Evolutionary conservation across 441 rosid genomes (phyloP), one percentile per base, ranked within the genome.

Genomic region (Theobroma grandiflorum): DNA sequence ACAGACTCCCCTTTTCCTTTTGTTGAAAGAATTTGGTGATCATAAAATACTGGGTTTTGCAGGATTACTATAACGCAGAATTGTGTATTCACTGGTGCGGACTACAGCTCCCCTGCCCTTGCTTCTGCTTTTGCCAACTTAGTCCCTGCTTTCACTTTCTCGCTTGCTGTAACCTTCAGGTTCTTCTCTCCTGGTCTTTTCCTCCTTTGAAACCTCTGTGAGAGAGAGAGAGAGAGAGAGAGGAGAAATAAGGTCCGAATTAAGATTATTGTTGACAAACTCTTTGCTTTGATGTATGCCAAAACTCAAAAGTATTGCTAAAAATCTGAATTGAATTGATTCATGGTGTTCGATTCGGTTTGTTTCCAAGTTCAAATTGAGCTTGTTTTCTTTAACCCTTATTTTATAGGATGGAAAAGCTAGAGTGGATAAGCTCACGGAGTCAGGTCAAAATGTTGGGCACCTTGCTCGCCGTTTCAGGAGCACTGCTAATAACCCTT

Each of bases 161-260:
- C 85, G 35, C 85, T 88, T 33, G 90, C 92, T 55, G 59, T 86
- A 11, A 42, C 88, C 42, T 89, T 77, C 78, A 78, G 91, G 92
- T 88, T 33, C 59, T 43, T 20, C 9, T 84, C 89, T 69, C 89
- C 87, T 26, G 31, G 31, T 37, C 15, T 58, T 66, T 79, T 63
- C 77, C 20, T 45, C 15, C 3, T 14, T 43, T 45, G 20, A 65
- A 20, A 35, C 42, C 20, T 26, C 31, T n/a, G n/a, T 49, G 16
- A 49, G n/a, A 14, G 42, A 26, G 12, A 10, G 68, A 26, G 1
- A 26, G 31, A 1, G 31, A 63, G 31, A 26, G 31, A 26, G 1
- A 26, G 0, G 31, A 26, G 0, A 26, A 26, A 26, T 26, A 26
- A 26, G 31, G 31, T 26, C 31, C 0, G 1, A 26, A 26, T 26